phyloP scores from a whole-genome alignment of 352 stramenopile genomes.

The Phytophthora palmivora region DNA sequence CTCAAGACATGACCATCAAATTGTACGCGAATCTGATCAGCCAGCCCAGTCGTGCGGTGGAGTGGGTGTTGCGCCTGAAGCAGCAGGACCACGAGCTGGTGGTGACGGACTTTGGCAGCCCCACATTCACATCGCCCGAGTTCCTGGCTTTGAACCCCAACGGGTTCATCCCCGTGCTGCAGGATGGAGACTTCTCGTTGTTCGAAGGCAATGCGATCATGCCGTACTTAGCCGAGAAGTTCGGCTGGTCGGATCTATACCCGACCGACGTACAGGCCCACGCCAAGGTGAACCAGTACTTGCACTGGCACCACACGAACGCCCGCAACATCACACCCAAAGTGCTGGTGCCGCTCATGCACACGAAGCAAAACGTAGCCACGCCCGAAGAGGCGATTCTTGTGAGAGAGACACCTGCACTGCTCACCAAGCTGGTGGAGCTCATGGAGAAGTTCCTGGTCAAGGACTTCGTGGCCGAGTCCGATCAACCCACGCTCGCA shows the following conservation, averaged over 20 bases:
- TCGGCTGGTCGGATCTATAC: slow-evolving; percentile 45
- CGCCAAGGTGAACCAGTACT: slow-evolving; percentile 45
- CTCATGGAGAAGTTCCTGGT: slow-evolving; percentile 47
- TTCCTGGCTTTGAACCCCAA: slow-evolving; percentile 46
- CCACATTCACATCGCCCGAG: slow-evolving; percentile 29
- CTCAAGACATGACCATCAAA: background rate
- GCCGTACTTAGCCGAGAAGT: slow-evolving; percentile 46
- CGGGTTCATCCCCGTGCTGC: slow-evolving; percentile 39
- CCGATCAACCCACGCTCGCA: slow-evolving; percentile 42
- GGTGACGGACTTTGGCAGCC: slow-evolving; percentile 25
- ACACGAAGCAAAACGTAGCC: slow-evolving; percentile 16
- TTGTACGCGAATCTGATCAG: slow-evolving; percentile 52
- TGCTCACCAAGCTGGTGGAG: slow-evolving; percentile 24
- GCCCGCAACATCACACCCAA: slow-evolving; percentile 40
- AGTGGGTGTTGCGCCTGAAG: slow-evolving; percentile 39
- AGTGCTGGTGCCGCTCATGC: slow-evolving; percentile 29
- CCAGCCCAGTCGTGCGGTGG: slow-evolving; percentile 34
- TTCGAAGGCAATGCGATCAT: slow-evolving; percentile 49
- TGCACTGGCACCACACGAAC: slow-evolving; percentile 12
- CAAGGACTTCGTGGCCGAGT: slow-evolving; percentile 40
- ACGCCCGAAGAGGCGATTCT: slow-evolving; percentile 27
- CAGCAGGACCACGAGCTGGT: slow-evolving; percentile 34
- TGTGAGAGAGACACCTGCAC: slow-evolving; percentile 28
- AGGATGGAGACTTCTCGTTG: slow-evolving; percentile 48
- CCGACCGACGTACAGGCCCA: slow-evolving; percentile 28